phyloP scores from a whole-genome alignment of 306 rosid genomes.

The Prinsepia uniflora region DNA sequence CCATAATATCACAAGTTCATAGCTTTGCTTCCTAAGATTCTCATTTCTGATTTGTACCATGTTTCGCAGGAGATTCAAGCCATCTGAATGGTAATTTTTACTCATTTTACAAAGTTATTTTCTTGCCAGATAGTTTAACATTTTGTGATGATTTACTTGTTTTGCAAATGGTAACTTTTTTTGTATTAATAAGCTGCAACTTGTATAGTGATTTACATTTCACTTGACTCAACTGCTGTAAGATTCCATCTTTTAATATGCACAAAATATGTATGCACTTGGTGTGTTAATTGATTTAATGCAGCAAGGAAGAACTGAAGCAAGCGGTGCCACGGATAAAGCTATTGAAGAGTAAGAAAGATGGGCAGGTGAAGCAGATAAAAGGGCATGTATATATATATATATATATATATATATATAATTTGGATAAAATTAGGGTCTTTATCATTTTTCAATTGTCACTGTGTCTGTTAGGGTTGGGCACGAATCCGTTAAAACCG shows the following conservation, averaged over 20 bases:
- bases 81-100: conserved; percentile 42
- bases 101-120: neutral
- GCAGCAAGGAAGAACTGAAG: conserved; percentile 87
- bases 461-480: too few relatives aligned
- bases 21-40: conserved; percentile 9
- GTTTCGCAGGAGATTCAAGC: conserved; percentile 53
- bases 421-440: too few relatives aligned
- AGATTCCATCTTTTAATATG: neutral
- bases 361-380: conserved; percentile 60
- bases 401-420: too few relatives aligned
- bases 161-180: too few relatives aligned
- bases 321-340: conserved; percentile 77
- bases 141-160: too few relatives aligned
- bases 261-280: neutral
- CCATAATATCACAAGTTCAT: neutral
- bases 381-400: too few relatives aligned
- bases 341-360: conserved; percentile 83
- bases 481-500: too few relatives aligned
- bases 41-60: conserved; percentile 22
- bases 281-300: conserved; percentile 13
- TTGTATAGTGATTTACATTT: neutral
- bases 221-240: neutral
- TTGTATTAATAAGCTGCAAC: too few relatives aligned
- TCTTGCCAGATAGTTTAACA: too few relatives aligned
- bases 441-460: too few relatives aligned